Evolutionary conservation across 768 basidiomycete species (phyloP).

Genomic region (Porpolomopsis calyptriformis): DNA sequence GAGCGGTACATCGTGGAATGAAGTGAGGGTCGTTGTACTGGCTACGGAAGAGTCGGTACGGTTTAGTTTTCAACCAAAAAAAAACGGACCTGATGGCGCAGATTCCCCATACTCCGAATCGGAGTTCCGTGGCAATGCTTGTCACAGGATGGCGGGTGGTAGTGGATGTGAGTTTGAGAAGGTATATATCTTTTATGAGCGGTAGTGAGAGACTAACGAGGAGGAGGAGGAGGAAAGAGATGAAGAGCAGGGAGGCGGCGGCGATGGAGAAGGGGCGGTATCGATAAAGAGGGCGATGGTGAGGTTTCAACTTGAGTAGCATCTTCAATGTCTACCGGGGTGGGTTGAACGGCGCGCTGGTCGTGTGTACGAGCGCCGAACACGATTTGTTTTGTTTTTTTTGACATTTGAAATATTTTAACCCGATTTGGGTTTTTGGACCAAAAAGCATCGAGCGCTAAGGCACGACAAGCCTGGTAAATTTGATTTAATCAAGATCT

Average conservation of each 20-base stretch:
- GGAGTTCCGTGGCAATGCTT: slow-evolving; percentile 46
- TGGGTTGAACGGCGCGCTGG: too few relatives aligned
- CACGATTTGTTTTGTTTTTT: too few relatives aligned
- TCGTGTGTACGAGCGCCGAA: too few relatives aligned
- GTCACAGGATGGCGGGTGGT: slow-evolving; percentile 27
- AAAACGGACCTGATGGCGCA: slow-evolving; percentile 46
- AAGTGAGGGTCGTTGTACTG: slow-evolving; percentile 25
- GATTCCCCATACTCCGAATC: slow-evolving; percentile 77
- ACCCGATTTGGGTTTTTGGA: too few relatives aligned
- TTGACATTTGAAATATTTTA: too few relatives aligned
- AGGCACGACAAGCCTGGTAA: too few relatives aligned
- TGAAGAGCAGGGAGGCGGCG: slow-evolving; percentile 40
- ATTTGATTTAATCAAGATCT: too few relatives aligned
- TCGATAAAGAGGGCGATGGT: slow-evolving; percentile 30
- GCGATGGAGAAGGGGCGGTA: slow-evolving; percentile 39
- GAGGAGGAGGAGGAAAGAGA: slow-evolving; percentile 62
- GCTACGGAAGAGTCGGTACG: slow-evolving; percentile 9
- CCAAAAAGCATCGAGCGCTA: too few relatives aligned
- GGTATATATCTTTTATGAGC: slow-evolving; percentile 60
- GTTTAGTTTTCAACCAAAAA: background rate
- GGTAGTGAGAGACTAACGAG: slow-evolving; percentile 68
- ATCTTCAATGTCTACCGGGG: too few relatives aligned
- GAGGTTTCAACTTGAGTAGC: background rate
- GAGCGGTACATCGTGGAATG: slow-evolving; percentile 47
- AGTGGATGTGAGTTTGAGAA: slow-evolving; percentile 38